Evolutionary conservation across 192 early-diverging fungal genomes (phyloP), one percentile per base, ranked within the genome.

Genomic region (Backusella tarrabulga): DNA sequence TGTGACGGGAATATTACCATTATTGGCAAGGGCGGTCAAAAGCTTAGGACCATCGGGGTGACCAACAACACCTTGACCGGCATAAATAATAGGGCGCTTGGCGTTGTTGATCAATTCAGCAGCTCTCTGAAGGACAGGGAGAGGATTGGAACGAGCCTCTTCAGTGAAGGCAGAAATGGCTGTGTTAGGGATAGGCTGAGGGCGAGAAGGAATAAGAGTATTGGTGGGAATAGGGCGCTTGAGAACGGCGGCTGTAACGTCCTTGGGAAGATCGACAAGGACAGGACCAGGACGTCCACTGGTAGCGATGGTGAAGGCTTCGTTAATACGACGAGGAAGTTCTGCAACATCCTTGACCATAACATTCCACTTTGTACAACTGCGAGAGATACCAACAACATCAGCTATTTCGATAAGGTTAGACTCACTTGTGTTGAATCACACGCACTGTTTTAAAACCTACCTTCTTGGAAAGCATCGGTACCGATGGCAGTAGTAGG

Each of bases 281-380:
- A 99, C 98, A 54, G 98, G 98, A 35, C 98, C 98, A 11, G 96
- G 98, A 9, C 98, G 91, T 36, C 98, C 98, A 9, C 91, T 92
- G 0, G 95, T 97, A 21, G 97, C 98, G 75, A 99, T 98, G 77
- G 97, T 92, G 79, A 99, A 99, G 8, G 98, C 97, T 86, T 99
- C 98, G 81, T 97, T 97, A 88, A 99, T 97, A 80, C 98, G 93
- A 32, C 97, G 88, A 56, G 98, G 98, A 41, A 99, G 88, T 84
- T 99, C 98, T 73, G 93, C 88, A 80, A 99, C 89, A 79, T 97
- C 95, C 80, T 95, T 95, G 84, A 99, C 95, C 97, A 97, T 95
- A 34, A 98, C 97, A 83, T 99, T 99, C 98, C 98, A 99, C 83
- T 98, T 99, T 83, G 98, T 97, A 88, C 98, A 99, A 14, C 93